A percentile compares a stretch with the other conserved stretches of the same genome.
Conservation (phyloP, 306 rosid species). For the Leucaena leucocephala region DNA sequence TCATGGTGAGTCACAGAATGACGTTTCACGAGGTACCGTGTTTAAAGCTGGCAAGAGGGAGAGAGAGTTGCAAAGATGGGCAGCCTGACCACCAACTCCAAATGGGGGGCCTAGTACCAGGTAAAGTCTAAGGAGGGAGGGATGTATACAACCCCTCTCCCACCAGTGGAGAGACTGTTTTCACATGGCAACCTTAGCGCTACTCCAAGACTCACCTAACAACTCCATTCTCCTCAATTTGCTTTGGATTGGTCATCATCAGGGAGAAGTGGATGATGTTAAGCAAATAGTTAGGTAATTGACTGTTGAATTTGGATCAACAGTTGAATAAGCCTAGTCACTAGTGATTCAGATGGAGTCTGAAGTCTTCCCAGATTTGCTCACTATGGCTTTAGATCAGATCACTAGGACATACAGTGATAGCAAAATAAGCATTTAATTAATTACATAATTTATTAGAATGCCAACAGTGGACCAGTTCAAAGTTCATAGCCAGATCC, state of each 20-base stretch:
- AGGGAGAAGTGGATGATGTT: background rate
- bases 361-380: background rate
- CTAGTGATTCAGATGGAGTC: background rate
- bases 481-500: background rate
- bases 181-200: too few relatives aligned
- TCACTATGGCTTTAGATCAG: background rate
- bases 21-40: too few relatives aligned
- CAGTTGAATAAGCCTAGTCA: background rate
- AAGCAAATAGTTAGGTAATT: conserved; percentile 4
- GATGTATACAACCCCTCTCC: too few relatives aligned
- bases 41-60: too few relatives aligned
- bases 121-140: too few relatives aligned
- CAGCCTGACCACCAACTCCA: too few relatives aligned
- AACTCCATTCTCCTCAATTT: conserved; percentile 21
- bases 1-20: too few relatives aligned
- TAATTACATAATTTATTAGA: background rate
- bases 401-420: background rate
- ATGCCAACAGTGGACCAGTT: background rate
- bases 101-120: too few relatives aligned
- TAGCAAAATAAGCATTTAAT: background rate
- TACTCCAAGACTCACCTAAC: background rate
- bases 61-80: too few relatives aligned
- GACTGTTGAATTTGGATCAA: background rate
- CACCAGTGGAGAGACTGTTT: too few relatives aligned
- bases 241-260: conserved; percentile 30